phyloP scores from a whole-genome alignment of 106 monocot genomes.

The Dendrobium officinale region DNA sequence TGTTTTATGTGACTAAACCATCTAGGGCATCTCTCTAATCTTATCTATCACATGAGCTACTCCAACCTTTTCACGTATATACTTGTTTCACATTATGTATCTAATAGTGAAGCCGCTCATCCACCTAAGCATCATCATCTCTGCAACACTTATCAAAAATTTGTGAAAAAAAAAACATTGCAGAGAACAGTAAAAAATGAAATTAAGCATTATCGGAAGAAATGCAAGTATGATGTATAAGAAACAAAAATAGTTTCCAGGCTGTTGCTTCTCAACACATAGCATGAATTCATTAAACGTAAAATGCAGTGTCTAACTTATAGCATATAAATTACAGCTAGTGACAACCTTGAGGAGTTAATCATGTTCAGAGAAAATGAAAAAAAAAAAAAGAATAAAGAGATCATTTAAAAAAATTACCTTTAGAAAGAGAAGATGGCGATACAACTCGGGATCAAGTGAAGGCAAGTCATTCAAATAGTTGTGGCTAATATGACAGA shows the following conservation, averaged over 20 bases:
- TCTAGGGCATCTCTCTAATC: no score
- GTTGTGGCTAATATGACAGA: conserved; percentile 49
- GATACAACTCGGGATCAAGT: conserved; percentile 92
- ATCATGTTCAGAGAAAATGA: neutral
- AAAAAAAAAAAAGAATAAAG: neutral
- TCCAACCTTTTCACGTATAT: no score
- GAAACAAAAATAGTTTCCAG: neutral
- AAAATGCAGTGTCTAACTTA: neutral
- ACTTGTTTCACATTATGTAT: no score
- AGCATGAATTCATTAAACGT: neutral
- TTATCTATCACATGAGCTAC: no score
- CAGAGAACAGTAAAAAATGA: neutral
- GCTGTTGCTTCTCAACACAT: neutral
- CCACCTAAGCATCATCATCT: no score
- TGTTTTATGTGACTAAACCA: no score
- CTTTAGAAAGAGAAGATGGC: conserved; percentile 92
- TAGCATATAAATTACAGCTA: neutral
- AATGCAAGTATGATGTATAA: neutral
- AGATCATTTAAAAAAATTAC: conserved; percentile 13
- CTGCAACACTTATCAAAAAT: neutral
- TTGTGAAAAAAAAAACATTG: neutral
- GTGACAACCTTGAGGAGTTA: neutral
- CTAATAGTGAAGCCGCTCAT: no score
- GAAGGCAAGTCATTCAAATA: conserved; percentile 96
- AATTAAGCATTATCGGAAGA: neutral